phyloP scores from a whole-genome alignment of 495 filamentous ascomycete genomes.

The Saxophila tyrrhenica region DNA sequence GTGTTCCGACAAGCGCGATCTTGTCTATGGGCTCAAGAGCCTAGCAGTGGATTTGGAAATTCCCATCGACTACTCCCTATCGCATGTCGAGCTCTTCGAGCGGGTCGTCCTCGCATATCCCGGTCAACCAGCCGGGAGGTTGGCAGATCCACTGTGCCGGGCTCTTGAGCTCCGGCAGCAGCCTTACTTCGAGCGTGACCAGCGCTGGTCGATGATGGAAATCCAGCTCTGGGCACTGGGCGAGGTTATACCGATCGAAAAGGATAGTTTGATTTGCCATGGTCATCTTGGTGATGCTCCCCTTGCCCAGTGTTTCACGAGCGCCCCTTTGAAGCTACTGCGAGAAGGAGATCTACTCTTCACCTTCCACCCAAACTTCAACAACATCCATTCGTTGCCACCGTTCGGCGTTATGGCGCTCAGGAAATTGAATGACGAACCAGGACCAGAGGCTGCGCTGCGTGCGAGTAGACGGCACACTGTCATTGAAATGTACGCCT shows the following conservation, averaged over 20 bases:
- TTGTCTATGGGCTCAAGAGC: not conserved
- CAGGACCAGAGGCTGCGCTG: not conserved
- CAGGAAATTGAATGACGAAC: not conserved
- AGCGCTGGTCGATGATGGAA: no score
- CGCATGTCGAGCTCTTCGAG: not conserved
- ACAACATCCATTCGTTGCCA: no score
- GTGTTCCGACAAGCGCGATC: not conserved
- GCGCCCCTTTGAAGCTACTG: no score
- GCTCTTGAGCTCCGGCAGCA: not conserved
- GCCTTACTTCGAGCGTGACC: no score
- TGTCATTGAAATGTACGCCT: not conserved
- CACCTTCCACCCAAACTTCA: no score
- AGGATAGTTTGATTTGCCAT: no score
- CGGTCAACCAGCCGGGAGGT: not conserved
- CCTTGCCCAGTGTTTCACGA: no score
- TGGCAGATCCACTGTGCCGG: not conserved
- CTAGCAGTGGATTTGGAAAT: not conserved
- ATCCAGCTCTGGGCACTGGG: no score
- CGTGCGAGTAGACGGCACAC: not conserved
- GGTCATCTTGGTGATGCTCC: no score
- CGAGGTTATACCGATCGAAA: no score
- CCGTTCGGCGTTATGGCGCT: no score
- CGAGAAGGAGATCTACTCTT: no score
- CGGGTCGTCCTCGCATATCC: not conserved
- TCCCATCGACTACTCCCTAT: not conserved